Percentiles rank a stretch among this genome's conserved stretches.
Evolutionary conservation across 495 filamentous ascomycete species (phyloP).

Genomic region (Penicillium antarcticum): DNA sequence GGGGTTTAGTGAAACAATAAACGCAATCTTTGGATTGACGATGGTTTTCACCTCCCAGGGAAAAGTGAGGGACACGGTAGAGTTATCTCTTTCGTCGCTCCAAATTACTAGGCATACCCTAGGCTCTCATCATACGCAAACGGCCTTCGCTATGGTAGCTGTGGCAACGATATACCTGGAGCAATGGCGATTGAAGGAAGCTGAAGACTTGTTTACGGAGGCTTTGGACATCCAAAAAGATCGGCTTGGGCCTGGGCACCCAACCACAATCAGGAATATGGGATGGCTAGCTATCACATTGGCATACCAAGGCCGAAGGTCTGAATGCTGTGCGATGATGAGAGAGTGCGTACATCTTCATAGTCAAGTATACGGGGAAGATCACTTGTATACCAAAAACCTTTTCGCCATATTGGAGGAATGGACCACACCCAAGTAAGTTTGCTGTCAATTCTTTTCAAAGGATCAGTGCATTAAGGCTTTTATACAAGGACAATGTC

Average conservation of each 20-base stretch:
- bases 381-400: neutral
- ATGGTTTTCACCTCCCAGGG: slow-evolving; percentile 4
- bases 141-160: neutral
- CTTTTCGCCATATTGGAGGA: neutral
- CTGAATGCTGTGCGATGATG: neutral
- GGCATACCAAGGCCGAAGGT: neutral
- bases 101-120: neutral
- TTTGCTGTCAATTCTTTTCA: neutral
- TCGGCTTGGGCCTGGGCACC: slow-evolving; percentile 4
- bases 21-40: slow-evolving; percentile 5
- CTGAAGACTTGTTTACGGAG: neutral
- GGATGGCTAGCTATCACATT: neutral
- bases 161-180: neutral
- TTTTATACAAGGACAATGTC: neutral
- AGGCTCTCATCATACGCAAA: slow-evolving; percentile 7
- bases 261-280: neutral
- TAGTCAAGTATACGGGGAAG: neutral
- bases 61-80: slow-evolving; percentile 3
- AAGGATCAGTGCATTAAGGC: neutral
- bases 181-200: slow-evolving; percentile 7
- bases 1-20: slow-evolving; percentile 1
- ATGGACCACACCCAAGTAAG: neutral
- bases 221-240: neutral
- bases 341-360: neutral
- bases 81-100: neutral